Percentiles rank a stretch among this genome's conserved stretches.
phyloP scores from a whole-genome alignment of 2,329 filamentous ascomycete genomes.

The Colletotrichum sp. region DNA sequence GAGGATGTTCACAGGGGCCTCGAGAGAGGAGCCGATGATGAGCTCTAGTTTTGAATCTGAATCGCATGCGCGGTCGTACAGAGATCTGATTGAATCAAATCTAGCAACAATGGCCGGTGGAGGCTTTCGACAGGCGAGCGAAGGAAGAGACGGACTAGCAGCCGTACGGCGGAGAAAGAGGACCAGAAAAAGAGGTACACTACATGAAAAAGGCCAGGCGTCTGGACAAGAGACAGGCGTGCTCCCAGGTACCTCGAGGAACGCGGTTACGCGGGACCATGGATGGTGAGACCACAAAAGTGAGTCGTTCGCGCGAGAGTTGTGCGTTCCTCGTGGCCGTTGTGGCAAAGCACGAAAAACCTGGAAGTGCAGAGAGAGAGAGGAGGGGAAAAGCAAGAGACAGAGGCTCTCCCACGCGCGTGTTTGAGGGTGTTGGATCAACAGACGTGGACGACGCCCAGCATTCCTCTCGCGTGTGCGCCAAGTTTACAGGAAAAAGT shows the following conservation, averaged over 20 bases:
- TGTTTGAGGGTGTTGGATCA: not conserved
- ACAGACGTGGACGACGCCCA: not conserved
- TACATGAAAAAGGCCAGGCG: not conserved
- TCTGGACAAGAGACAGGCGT: not conserved
- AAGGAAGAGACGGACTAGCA: not conserved
- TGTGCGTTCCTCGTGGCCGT: conserved; percentile 16
- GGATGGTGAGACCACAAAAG: not conserved
- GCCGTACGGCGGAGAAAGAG: not conserved
- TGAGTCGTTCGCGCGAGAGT: conserved; percentile 5
- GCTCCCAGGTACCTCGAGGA: conserved; percentile 3
- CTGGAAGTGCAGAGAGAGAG: not conserved
- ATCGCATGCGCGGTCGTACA: conserved; percentile 2
- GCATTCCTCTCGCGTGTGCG: conserved; percentile 3
- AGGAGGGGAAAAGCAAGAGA: not conserved
- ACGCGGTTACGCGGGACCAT: conserved; percentile 6
- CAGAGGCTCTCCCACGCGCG: not conserved
- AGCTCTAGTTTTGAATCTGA: not conserved
- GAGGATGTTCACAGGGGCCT: not conserved
- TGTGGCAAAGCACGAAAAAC: not conserved
- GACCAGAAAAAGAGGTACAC: not conserved
- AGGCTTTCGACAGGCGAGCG: not conserved
- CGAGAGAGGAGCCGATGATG: not conserved
- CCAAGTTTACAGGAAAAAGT: not conserved
- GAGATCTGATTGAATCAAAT: conserved; percentile 3
- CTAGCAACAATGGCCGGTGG: not conserved